These are phyloP conservation scores for Zasmidium angulare DNA, from an alignment of 2,329 filamentous ascomycete species.

Conservation along the genomic window DNA sequence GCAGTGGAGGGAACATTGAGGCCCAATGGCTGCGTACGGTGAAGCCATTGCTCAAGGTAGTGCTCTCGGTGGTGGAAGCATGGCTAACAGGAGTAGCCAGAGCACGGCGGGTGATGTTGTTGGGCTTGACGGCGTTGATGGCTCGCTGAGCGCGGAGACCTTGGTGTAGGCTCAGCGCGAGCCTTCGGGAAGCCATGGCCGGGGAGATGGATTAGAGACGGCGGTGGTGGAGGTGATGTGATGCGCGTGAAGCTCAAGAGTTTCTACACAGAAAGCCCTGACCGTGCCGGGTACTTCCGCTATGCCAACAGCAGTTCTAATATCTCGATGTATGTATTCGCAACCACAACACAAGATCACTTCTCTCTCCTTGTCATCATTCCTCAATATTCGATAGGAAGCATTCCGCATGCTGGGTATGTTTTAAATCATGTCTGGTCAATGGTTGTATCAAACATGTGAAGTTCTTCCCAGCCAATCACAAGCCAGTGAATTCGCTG, in stretches of 20 bases:
- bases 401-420: no score
- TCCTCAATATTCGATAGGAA: no score
- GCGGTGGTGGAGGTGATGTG: conserved; percentile 32
- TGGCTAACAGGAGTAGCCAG: conserved; percentile 79
- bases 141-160: conserved; percentile 85
- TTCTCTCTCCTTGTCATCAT: no score
- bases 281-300: not conserved
- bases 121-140: conserved; percentile 66
- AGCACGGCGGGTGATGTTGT: conserved; percentile 64
- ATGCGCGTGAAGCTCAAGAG: conserved; percentile 12
- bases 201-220: conserved; percentile 34
- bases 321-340: no score
- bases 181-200: conserved; percentile 91
- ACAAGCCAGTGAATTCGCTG: not conserved
- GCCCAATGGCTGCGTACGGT: conserved; percentile 62
- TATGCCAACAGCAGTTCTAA: not conserved
- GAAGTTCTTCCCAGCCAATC: conserved; percentile 4
- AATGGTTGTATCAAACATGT: not conserved
- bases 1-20: not conserved
- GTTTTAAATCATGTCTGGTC: no score
- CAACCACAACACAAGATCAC: no score
- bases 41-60: conserved; percentile 94
- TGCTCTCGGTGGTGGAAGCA: conserved; percentile 87
- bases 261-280: not conserved
- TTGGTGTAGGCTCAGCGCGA: conserved; percentile 91